Evolutionary conservation across 1,139 yeast genomes (phyloP), one percentile per base, ranked within the genome.

Genomic region (Lodderomyces beijingensis): DNA sequence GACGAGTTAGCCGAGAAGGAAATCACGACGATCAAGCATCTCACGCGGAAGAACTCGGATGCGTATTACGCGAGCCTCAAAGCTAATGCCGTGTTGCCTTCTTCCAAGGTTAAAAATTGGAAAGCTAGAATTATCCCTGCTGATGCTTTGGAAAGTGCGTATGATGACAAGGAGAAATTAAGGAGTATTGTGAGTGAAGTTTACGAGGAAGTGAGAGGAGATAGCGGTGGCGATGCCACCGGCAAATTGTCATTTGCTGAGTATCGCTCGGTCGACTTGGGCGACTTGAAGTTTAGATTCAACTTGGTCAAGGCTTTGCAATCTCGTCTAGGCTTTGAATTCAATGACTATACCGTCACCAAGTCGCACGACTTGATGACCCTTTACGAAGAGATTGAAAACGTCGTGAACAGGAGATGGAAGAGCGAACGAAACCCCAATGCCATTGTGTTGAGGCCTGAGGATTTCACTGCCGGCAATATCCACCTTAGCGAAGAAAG

Each of bases 351-450:
- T 37, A 59, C 69, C 27, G 55, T 86, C 16, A 63, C 86, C 3
- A 60, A 63, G 37, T 50, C 80, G 8, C 68, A 63, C 39, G 62
- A 69, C 10, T 71, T 78, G 15, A 49, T 50, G 2, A 64, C 59
- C 16, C 65, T 85, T 33, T 61, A 62, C 38, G 42, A 54, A 0
- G 76, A 72, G 41, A 65, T 78, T 36, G 46, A 55, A 19, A 44
- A 53, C 7, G 57, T 69, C 29, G 65, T 82, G 7, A 60, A 71
- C 21, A 73, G 74, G 22, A 59, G 72, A 44, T 74, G 66, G 59
- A 56, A 53, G 20, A 71, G 72, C 45, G 94, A 83, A 55, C 70
- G 80, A 50, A 76, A 77, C 52, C 93, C 95, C 16, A 75, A 83
- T 43, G 91, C 87, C 27, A 74, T 68, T 36, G 69, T 57, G 11